Conservation (phyloP, 192 early-diverging fungal genomes). For the Backusella luteola region DNA sequence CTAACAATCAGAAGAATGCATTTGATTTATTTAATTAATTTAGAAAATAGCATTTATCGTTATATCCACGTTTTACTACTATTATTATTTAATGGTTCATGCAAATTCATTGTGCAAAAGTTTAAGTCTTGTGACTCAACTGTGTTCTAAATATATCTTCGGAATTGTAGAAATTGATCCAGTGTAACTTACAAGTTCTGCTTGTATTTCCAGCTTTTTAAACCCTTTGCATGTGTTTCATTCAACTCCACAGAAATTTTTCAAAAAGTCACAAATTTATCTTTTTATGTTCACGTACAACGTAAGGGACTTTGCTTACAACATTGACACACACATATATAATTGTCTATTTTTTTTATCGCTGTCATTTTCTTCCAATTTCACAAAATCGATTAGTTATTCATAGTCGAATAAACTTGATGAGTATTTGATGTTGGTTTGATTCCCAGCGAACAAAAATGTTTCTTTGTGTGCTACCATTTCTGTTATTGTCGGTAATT, state of each 20-base stretch:
- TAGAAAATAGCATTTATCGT: background rate
- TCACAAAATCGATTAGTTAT: background rate
- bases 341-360: background rate
- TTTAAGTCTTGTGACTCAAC: background rate
- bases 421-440: background rate
- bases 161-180: background rate
- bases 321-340: background rate
- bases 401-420: background rate
- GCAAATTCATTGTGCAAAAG: constrained; percentile 8
- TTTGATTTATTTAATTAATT: constrained; percentile 7
- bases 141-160: background rate
- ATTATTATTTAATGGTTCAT: background rate
- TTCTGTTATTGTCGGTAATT: background rate
- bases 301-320: background rate
- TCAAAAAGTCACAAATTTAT: constrained; percentile 1
- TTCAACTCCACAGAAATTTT: background rate
- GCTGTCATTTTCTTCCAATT: background rate
- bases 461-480: background rate
- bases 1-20: background rate
- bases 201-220: background rate
- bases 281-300: background rate
- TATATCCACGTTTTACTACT: background rate
- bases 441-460: background rate
- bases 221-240: background rate
- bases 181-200: background rate